A percentile compares a stretch with the other conserved stretches of the same genome.
phyloP scores from a whole-genome alignment of 495 filamentous ascomycete genomes.

The Eremomyces bilateralis region DNA sequence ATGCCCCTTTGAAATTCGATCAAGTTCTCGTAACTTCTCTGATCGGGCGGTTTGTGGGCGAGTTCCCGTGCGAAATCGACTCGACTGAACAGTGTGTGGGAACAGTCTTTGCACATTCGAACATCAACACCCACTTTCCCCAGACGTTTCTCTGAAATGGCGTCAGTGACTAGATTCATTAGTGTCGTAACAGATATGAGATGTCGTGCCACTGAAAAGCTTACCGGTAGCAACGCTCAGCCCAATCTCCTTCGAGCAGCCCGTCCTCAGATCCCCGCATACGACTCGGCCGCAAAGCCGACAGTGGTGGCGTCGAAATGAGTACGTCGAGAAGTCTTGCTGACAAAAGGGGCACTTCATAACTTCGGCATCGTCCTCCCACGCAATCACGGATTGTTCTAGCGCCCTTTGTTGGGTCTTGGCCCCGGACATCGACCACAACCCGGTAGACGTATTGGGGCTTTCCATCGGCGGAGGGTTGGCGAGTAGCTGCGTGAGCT shows the following conservation, averaged over 20 bases:
- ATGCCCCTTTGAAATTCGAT: conserved; percentile 82
- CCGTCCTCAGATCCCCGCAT: conserved; percentile 65
- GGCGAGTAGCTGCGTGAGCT: conserved; percentile 65
- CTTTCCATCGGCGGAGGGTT: conserved; percentile 41
- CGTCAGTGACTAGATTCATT: conserved; percentile 22
- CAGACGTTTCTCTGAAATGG: conserved; percentile 37
- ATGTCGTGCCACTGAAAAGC: not conserved
- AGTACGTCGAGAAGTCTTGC: conserved; percentile 78
- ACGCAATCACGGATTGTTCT: conserved; percentile 80
- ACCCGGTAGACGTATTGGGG: conserved; percentile 23
- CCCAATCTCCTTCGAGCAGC: conserved; percentile 65
- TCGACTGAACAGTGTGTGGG: conserved; percentile 59
- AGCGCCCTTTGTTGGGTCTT: conserved; percentile 52
- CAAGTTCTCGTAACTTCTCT: conserved; percentile 69
- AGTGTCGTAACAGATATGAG: not conserved
- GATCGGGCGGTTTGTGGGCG: conserved; percentile 45
- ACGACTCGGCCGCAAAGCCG: conserved; percentile 82
- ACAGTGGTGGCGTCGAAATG: conserved; percentile 83
- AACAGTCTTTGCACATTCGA: conserved; percentile 82
- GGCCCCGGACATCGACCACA: conserved; percentile 33
- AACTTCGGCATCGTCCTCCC: conserved; percentile 81
- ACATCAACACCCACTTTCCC: conserved; percentile 51
- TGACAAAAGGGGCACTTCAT: conserved; percentile 75
- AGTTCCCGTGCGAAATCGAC: conserved; percentile 60
- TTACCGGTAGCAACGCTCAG: conserved; percentile 52